Percentiles rank a stretch among this genome's conserved stretches.
These are phyloP conservation scores for Cadophora malorum DNA, from an alignment of 2,329 filamentous ascomycete species.

Conservation along the genomic window DNA sequence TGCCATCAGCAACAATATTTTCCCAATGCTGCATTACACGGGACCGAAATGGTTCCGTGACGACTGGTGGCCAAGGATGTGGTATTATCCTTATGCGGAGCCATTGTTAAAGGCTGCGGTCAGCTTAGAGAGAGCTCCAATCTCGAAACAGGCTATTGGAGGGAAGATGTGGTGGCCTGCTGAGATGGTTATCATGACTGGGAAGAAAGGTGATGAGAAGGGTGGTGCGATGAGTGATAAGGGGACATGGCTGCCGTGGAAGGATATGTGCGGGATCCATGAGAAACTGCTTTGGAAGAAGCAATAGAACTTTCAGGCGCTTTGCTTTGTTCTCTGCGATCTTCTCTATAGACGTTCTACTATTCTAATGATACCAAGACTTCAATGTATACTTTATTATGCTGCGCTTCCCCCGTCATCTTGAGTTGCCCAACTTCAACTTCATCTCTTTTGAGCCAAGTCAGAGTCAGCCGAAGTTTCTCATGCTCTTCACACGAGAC, in stretches of 20 bases:
- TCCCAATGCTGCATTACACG: constrained; percentile 9
- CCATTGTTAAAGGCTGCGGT: constrained; percentile 5
- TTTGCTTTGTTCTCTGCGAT: not conserved
- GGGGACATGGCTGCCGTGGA: constrained; percentile 2
- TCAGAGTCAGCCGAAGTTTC: not conserved
- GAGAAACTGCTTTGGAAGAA: not conserved
- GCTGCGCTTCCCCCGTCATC: not conserved
- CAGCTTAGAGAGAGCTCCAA: constrained; percentile 1
- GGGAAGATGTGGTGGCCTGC: constrained; percentile 17
- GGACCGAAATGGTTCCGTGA: constrained; percentile 11
- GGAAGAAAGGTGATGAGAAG: constrained; percentile 2
- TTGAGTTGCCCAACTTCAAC: not conserved
- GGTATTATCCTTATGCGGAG: constrained; percentile 8
- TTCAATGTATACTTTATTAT: not conserved
- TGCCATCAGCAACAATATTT: constrained; percentile 13
- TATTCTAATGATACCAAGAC: not conserved
- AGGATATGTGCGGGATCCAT: not conserved
- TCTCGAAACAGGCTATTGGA: not conserved
- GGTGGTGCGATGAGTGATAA: constrained; percentile 2
- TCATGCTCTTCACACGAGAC: not conserved
- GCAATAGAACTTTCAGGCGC: too few relatives aligned
- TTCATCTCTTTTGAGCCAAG: not conserved
- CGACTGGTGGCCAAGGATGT: constrained; percentile 5
- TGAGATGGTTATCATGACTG: not conserved
- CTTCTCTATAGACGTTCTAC: not conserved